Evolutionary conservation across 352 stramenopile species (phyloP).

Genomic region (Thalassiosira livingstoniorum): DNA sequence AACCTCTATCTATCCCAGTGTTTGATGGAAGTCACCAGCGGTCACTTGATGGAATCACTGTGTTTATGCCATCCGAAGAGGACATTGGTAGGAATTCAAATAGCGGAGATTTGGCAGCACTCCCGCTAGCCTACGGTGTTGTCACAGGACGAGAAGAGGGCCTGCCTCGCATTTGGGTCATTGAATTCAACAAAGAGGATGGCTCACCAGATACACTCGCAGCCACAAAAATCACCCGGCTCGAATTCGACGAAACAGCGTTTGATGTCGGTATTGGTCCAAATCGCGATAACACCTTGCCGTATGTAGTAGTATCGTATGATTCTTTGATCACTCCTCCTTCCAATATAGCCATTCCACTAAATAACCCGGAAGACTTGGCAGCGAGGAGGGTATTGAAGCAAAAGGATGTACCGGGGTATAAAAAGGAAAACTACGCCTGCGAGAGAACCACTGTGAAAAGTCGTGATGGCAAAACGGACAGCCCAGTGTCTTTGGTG

Average conservation of each 20-base stretch:
- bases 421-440: conserved; percentile 92
- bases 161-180: conserved; percentile 83
- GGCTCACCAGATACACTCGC: conserved; percentile 62
- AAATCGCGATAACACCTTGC: conserved; percentile 90
- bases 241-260: conserved; percentile 91
- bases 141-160: conserved; percentile 88
- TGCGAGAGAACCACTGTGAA: conserved; percentile 91
- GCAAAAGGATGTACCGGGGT: conserved; percentile 92
- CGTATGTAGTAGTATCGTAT: conserved; percentile 91
- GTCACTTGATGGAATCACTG: conserved; percentile 88
- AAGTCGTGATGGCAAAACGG: conserved; percentile 88
- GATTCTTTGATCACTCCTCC: conserved; percentile 92
- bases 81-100: not conserved
- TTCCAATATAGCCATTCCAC: conserved; percentile 85
- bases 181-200: conserved; percentile 77
- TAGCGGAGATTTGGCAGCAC: too few species aligned
- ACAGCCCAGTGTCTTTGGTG: conserved; percentile 87
- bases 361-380: conserved; percentile 80
- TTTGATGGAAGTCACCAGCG: conserved; percentile 78
- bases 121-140: conserved; percentile 80
- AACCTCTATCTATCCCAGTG: conserved; percentile 71
- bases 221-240: conserved; percentile 55
- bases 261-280: conserved; percentile 88
- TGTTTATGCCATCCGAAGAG: conserved; percentile 82
- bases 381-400: conserved; percentile 90